Base-by-base conservation (phyloP, 352 stramenopile genomes). In the Phytopythium delawarense region DNA sequence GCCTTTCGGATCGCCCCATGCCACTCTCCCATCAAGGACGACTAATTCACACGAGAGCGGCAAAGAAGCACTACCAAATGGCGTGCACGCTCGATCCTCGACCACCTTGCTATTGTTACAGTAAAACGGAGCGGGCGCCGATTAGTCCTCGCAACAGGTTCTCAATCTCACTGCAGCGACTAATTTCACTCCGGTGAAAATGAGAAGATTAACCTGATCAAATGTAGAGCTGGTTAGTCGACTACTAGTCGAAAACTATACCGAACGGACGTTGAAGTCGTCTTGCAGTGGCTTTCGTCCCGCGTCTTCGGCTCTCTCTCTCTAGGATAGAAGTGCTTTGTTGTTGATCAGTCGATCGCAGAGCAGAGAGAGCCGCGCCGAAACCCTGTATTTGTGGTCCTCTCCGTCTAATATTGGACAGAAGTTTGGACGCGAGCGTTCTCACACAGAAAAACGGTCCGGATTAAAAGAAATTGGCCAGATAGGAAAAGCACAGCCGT, bases 401-500 rank as follows among this genome's bases (percentile, higher is more conserved):
- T 16, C 37, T 16, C 11, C 37, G 37, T 1, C 12, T 18, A 42
- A 2, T 51, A 28, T 23, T 51, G 15, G 20, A 30, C 20, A 28
- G 2, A 7, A 4, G 12, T 51, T 23, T 51, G 23, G 20, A 32
- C 9, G n/a, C 21, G n/a, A n/a, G 25, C 7, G 11, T 7, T 1
- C 50, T 28, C 30, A 35, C 18, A 46, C 21, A 55, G 16, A 56
- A 25, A 40, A 56, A 56, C 28, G 28, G 20, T 21, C 37, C 40
- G 40, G 18, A 40, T n/a, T 40, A 56, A 35, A 28, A 28, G 35
- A 11, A 35, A 37, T 55, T 11, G 48, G 0, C 13, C 13, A 25
- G 50, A 56, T 56, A 56, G 50, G 25, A 16, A 35, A 56, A 42
- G 50, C 37, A 28, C 50, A 5, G 28, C 30, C 50, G 50, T 35